Conservation (phyloP, 2,329 filamentous ascomycete species). For the Calonectria pauciramosa region DNA sequence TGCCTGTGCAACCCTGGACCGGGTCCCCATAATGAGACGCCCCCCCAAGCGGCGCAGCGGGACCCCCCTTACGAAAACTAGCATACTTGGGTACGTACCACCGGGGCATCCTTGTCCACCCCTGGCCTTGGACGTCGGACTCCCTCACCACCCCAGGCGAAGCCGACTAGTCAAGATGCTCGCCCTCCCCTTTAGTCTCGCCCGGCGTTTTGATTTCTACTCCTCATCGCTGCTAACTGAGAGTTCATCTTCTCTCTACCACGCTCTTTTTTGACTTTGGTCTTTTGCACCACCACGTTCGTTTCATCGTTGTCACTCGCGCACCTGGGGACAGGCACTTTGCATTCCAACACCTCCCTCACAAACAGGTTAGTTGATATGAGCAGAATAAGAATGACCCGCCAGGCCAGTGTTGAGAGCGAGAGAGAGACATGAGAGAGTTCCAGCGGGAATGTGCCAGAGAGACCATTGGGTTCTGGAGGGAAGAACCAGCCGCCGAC, state of each 20-base stretch:
- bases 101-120: slow-evolving; percentile 25
- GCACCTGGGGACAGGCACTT: slow-evolving; percentile 35
- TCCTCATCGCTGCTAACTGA: slow-evolving; percentile 62
- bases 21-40: slow-evolving; percentile 19
- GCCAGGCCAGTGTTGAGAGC: slow-evolving; percentile 3
- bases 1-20: slow-evolving; percentile 21
- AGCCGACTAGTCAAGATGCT: slow-evolving; percentile 37
- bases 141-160: slow-evolving; percentile 22
- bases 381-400: background rate
- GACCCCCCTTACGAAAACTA: slow-evolving; percentile 13
- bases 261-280: slow-evolving; percentile 58
- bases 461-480: background rate
- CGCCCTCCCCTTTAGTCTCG: slow-evolving; percentile 45
- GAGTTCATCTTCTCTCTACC: slow-evolving; percentile 65
- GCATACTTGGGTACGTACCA: slow-evolving; percentile 6
- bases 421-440: slow-evolving; percentile 20
- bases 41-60: slow-evolving; percentile 15
- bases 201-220: slow-evolving; percentile 43
- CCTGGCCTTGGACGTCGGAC: slow-evolving; percentile 19
- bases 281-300: slow-evolving; percentile 47
- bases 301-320: slow-evolving; percentile 47
- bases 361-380: slow-evolving; percentile 42
- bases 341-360: slow-evolving; percentile 33
- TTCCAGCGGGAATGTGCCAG: background rate
- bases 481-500: background rate